phyloP scores from a whole-genome alignment of 352 stramenopile species.

The Thraustochytrium sp. region DNA sequence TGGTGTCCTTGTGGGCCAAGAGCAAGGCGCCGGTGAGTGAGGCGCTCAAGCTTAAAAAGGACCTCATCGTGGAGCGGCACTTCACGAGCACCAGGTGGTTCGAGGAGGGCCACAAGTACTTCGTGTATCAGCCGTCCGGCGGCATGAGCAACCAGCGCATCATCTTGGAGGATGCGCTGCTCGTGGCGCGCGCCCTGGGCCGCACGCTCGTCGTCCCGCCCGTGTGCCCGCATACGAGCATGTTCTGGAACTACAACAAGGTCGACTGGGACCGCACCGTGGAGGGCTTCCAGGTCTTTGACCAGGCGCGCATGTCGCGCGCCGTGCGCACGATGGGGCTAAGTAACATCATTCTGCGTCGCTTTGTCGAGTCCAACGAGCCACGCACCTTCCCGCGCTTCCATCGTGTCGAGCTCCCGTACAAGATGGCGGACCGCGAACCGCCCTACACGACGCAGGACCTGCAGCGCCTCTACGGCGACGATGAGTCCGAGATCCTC shows the following conservation, averaged over 20 bases:
- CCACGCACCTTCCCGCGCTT: not conserved
- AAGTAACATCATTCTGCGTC: constrained; percentile 8
- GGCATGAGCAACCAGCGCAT: constrained; percentile 43
- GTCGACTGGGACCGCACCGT: constrained; percentile 33
- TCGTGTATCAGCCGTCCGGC: constrained; percentile 39
- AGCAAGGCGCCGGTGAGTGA: not conserved
- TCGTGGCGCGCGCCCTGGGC: not conserved
- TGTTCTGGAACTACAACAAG: constrained; percentile 46
- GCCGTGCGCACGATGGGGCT: not conserved
- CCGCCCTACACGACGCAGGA: not conserved
- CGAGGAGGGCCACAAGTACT: constrained; percentile 20
- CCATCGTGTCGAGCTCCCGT: not conserved
- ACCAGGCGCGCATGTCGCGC: not conserved
- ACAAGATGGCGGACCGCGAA: not conserved
- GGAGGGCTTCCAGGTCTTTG: constrained; percentile 4
- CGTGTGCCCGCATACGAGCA: constrained; percentile 39
- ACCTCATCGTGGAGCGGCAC: not conserved
- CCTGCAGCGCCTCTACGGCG: not conserved
- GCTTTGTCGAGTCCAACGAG: constrained; percentile 37
- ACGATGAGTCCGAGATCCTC: not conserved
- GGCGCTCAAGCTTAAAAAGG: not conserved
- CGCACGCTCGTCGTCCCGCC: constrained; percentile 32
- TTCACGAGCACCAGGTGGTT: constrained; percentile 6
- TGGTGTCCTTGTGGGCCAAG: not conserved
- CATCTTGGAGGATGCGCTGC: constrained; percentile 24